Evolutionary conservation across 1,284 basidiomycete genomes (phyloP).

Genomic region (Leccinum subspadiceum): DNA sequence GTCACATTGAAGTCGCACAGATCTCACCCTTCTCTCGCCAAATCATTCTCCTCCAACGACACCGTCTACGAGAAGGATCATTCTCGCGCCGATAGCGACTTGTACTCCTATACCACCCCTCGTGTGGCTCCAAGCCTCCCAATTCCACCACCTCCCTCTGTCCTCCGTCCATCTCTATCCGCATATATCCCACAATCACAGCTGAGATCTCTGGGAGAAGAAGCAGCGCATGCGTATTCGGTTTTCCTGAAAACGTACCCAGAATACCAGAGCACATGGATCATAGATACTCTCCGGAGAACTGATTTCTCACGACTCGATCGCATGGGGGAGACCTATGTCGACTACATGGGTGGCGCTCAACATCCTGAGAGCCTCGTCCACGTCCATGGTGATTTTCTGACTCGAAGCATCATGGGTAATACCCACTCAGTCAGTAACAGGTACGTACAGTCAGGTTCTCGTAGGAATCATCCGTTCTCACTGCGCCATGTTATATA

Average conservation of each 20-base stretch:
- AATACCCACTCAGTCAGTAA: slow-evolving; percentile 82
- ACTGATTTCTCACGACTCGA: slow-evolving; percentile 69
- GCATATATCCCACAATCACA: slow-evolving; percentile 31
- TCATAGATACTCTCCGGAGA: slow-evolving; percentile 65
- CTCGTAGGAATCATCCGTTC: neutral
- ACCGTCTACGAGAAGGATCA: slow-evolving; percentile 34
- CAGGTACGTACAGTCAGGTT: slow-evolving; percentile 49
- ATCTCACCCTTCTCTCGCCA: slow-evolving; percentile 35
- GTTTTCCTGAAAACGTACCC: slow-evolving; percentile 42
- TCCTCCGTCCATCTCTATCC: slow-evolving; percentile 15
- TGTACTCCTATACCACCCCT: neutral
- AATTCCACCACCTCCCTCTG: neutral
- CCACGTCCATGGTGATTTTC: slow-evolving; percentile 63
- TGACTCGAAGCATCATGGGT: slow-evolving; percentile 64
- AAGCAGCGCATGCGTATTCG: slow-evolving; percentile 36
- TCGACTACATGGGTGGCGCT: slow-evolving; percentile 81
- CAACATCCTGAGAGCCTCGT: slow-evolving; percentile 75
- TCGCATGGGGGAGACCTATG: slow-evolving; percentile 63
- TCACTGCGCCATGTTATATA: slow-evolving; percentile 6
- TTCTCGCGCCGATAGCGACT: slow-evolving; percentile 17
- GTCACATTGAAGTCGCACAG: slow-evolving; percentile 39
- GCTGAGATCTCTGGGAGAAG: slow-evolving; percentile 23
- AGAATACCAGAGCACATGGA: slow-evolving; percentile 63
- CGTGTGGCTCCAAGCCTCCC: neutral
- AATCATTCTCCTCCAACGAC: slow-evolving; percentile 32